Conservation (phyloP, 257 asterid genomes). For the Solanum sparsipilum region DNA sequence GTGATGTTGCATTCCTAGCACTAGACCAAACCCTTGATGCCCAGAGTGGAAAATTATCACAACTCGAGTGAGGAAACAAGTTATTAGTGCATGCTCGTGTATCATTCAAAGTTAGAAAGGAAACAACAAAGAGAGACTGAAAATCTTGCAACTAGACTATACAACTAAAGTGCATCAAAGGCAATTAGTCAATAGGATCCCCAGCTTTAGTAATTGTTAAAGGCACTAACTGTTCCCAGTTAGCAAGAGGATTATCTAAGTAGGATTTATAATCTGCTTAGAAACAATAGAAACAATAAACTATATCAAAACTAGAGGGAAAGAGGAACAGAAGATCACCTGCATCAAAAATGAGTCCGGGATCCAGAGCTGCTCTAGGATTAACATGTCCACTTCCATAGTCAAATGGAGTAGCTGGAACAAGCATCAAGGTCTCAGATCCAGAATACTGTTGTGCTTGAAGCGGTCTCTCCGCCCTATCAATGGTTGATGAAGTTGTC, state of each 20-base stretch:
- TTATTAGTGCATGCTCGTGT: background rate
- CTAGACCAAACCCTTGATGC: background rate
- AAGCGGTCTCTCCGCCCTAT: slow-evolving; percentile 65
- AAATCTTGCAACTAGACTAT: background rate
- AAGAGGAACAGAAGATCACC: slow-evolving; percentile 17
- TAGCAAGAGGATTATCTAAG: background rate
- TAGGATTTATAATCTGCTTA: background rate
- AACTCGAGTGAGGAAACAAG: background rate
- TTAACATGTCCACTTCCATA: slow-evolving; percentile 77
- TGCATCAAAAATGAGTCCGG: slow-evolving; percentile 69
- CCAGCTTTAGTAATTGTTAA: background rate
- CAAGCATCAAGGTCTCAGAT: slow-evolving; percentile 49
- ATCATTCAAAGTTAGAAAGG: background rate
- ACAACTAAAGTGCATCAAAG: background rate
- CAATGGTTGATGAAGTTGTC: slow-evolving; percentile 64
- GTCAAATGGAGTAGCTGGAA: slow-evolving; percentile 70
- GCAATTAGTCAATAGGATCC: background rate
- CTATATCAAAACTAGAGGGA: background rate
- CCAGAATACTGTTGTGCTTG: slow-evolving; percentile 71
- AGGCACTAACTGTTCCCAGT: background rate
- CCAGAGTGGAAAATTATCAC: background rate
- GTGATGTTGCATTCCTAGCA: background rate
- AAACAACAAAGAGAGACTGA: background rate
- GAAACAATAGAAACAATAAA: background rate
- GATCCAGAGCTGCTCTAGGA: slow-evolving; percentile 73